Base-by-base conservation (phyloP, 1,284 basidiomycete genomes). In the Ceratobasidium sp. region DNA sequence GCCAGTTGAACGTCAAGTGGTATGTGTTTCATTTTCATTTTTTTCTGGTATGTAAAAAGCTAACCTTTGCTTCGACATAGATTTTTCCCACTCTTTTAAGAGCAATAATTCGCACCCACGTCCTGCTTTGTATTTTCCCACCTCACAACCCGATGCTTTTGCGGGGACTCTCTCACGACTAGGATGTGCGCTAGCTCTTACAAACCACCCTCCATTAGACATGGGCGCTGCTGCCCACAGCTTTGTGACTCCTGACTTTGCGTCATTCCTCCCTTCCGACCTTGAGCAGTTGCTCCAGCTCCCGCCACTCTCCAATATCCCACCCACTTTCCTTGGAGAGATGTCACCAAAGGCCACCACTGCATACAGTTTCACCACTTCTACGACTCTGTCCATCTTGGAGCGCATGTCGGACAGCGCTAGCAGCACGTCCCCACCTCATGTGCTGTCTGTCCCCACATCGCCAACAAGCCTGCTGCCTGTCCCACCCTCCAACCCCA, bases 381-480 rank as follows among this genome's bases (percentile, higher is more conserved):
- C 62, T 37, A n/a, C n/a, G 62, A n/a, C 37, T 13, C 19, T 39
- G 39, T 22, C 37, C 56, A 9, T 29, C 22, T 13, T 29, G 8
- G 24, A 59, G 34, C 34, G 59, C 31, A 39, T 62, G 19, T 41
- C 43, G 59, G 59, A 62, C 59, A 62, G 34, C 19, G 43, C 59
- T 19, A 22, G 59, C 34, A 34, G 24, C 29, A 62, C 61, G 53
- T 41, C 53, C 31, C 75, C 75, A 24, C 61, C 76, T 19, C 65
- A 66, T 37, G 75, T 66, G 16, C 16, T 43, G 4, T 73, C 72
- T 59, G 74, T 76, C 39, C 75, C 76, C 6, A 59, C 56, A 31
- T 71, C 73, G 54, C 72, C 76, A 53, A 77, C 76, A 46, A 74
- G 76, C 29, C 76, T 76, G 24, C 76, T 75, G 39, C 59, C 74